A percentile compares a stretch with the other conserved stretches of the same genome.
These are phyloP conservation scores for Penicillium flavigenum DNA, from an alignment of 495 filamentous ascomycete species.

Conservation along the genomic window DNA sequence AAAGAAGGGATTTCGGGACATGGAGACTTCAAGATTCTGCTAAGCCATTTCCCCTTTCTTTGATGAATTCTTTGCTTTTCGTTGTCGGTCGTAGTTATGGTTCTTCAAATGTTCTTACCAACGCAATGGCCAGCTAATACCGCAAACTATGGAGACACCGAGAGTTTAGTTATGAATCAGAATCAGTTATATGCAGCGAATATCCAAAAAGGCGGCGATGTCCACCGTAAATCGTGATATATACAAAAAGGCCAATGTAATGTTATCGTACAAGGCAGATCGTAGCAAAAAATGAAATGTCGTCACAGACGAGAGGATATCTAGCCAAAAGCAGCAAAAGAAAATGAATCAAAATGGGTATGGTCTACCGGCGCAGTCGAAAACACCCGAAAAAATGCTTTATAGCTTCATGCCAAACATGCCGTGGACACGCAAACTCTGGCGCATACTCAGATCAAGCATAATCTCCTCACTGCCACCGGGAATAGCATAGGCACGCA, in stretches of 20 bases:
- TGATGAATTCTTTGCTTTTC: not conserved
- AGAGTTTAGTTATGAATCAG: not conserved
- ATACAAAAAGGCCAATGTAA: constrained; percentile 9
- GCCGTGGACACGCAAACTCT: constrained; percentile 86
- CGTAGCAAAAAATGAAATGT: not conserved
- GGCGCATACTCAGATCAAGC: constrained; percentile 93
- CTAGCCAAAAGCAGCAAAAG: constrained; percentile 2
- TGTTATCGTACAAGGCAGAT: constrained; percentile 7
- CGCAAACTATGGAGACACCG: not conserved
- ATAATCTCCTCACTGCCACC: constrained; percentile 98
- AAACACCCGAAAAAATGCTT: constrained; percentile 16
- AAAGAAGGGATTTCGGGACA: not conserved
- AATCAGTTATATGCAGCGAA: not conserved
- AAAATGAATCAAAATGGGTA: not conserved
- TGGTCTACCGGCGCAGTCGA: not conserved
- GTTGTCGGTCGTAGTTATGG: not conserved
- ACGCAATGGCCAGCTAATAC: not conserved
- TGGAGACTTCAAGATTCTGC: not conserved
- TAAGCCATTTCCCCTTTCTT: not conserved
- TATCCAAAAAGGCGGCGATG: not conserved
- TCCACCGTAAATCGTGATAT: constrained; percentile 3
- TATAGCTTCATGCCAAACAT: constrained; percentile 96
- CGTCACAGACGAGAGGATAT: constrained; percentile 11
- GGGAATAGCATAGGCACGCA: constrained; percentile 96
- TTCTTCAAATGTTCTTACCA: not conserved